Conservation (phyloP, 768 basidiomycete genomes). For the Omphalotus guepiniiformis region DNA sequence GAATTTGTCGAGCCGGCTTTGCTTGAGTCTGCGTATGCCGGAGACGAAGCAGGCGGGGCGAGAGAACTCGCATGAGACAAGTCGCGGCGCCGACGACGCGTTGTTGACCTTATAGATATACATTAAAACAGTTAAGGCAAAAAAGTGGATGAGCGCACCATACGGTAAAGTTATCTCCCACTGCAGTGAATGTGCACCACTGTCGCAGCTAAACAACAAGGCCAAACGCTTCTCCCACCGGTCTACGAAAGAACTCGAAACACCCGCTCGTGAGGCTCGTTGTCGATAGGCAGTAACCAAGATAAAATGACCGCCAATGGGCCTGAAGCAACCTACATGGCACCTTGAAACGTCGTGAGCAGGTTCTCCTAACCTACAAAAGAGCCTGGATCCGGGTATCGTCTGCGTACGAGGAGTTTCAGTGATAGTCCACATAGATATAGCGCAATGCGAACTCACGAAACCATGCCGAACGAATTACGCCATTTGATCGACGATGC, state of each 20-base stretch:
- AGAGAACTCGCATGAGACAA: conserved; percentile 35
- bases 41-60: conserved; percentile 36
- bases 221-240: conserved; percentile 35
- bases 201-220: conserved; percentile 36
- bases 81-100: conserved; percentile 37
- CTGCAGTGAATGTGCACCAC: conserved; percentile 35
- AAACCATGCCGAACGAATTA: conserved; percentile 41
- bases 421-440: no score
- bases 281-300: conserved; percentile 37
- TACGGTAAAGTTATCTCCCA: conserved; percentile 36
- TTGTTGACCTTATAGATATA: conserved; percentile 41
- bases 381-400: conserved; percentile 38
- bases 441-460: conserved; percentile 11
- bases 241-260: conserved; percentile 36
- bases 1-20: conserved; percentile 24
- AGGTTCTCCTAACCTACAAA: conserved; percentile 34
- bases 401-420: no score
- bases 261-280: conserved; percentile 32
- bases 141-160: conserved; percentile 36
- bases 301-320: conserved; percentile 36
- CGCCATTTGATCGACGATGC: conserved; percentile 39
- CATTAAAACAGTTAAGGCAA: no score
- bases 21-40: conserved; percentile 25
- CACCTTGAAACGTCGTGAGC: conserved; percentile 36
- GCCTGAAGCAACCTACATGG: conserved; percentile 32